Evolutionary conservation across 441 rosid species (phyloP), one percentile per base, ranked within the genome.

Genomic region (Adansonia gregorii): DNA sequence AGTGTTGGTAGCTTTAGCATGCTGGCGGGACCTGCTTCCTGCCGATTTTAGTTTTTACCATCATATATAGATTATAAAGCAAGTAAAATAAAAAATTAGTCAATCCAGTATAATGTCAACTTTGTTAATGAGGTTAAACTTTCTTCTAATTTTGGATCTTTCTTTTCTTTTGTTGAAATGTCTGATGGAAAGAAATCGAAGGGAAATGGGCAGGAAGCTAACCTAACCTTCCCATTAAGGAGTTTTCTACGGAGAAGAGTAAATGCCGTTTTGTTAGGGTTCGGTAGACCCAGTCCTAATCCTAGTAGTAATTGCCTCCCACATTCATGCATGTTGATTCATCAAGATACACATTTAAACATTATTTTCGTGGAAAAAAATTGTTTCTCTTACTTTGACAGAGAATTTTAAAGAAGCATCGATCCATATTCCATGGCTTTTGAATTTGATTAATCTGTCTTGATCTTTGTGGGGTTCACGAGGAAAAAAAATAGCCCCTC

Each of bases 121-220:
- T 54, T 67, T 63, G 72, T 52, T 56, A 24, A 24, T 24, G 76
- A 81, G 83, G 48, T 46, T 66, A 8, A 67, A 24, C 20, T 75
- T 81, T 71, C 89, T 89, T 79, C 66, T 45, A 85, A 88, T 67
- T n/a, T 51, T 76, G 91, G 93, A 89, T 89, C 91, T 82, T 81
- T 49, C 67, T 4, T 56, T 55, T 55, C 6, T 55, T 55, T 17
- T 20, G 83, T 80, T 84, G 86, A 84, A 80, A 81, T 74, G 80
- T 81, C 78, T 55, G 76, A 61, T 48, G 48, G 71, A 27, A 63
- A 55, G 60, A 55, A 55, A 83, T 77, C 52, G 85, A 76, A 78
- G 80, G 79, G 61, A 78, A 82, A 84, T 43, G 67, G 69, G 81
- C 8, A 54, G 80, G 84, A 78, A 80, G 82, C 83, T 75, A 56